Evolutionary conservation across 257 asterid genomes (phyloP).

Genomic region (Solanum tacnaense): DNA sequence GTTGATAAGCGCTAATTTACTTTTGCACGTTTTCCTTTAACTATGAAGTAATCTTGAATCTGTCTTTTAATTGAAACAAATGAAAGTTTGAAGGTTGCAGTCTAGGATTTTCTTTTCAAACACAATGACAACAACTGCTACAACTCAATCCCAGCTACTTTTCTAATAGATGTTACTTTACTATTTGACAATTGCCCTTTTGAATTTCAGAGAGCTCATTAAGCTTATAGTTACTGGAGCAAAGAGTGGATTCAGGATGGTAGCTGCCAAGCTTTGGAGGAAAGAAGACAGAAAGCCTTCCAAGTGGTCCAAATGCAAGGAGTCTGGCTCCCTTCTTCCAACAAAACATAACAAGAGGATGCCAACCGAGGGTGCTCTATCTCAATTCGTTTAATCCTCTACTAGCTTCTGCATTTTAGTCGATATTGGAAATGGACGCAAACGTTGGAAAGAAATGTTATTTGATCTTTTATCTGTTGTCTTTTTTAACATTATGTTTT

Average conservation of each 20-base stretch:
- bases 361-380: slow-evolving; percentile 29
- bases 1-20: not conserved
- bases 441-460: not conserved
- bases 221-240: slow-evolving; percentile 39
- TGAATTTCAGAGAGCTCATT: slow-evolving; percentile 60
- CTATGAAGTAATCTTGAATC: not conserved
- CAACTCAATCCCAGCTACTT: not conserved
- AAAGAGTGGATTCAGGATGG: slow-evolving; percentile 47
- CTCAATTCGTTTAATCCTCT: slow-evolving; percentile 33
- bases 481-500: not conserved
- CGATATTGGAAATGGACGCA: not conserved
- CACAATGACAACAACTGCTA: not conserved
- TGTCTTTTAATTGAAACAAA: not conserved
- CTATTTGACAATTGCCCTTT: not conserved
- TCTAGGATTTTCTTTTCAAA: not conserved
- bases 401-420: not conserved
- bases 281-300: slow-evolving; percentile 49
- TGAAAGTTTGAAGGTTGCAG: not conserved
- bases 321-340: slow-evolving; percentile 64
- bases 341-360: slow-evolving; percentile 54
- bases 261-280: slow-evolving; percentile 70
- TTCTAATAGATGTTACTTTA: not conserved
- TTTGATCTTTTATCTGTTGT: not conserved
- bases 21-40: not conserved
- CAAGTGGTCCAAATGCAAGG: slow-evolving; percentile 64